Conservation (phyloP, 208 protist species). For the Leishmania arabica region DNA sequence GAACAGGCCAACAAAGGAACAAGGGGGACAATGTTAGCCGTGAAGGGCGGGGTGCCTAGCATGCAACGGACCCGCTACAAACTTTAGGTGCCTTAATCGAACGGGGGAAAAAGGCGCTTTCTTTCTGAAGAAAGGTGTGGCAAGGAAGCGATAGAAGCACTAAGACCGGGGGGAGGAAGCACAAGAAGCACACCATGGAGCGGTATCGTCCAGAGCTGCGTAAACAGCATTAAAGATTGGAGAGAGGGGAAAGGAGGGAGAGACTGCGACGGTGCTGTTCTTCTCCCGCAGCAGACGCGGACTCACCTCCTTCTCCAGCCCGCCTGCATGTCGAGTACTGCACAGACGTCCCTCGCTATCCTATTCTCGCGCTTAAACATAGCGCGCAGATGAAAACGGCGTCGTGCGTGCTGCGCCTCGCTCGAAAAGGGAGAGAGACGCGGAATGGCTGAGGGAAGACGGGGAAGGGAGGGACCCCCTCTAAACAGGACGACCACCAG, state of each 20-base stretch:
- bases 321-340: background rate
- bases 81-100: background rate
- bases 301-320: background rate
- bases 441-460: background rate
- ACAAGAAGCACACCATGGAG: background rate
- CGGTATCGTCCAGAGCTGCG: background rate
- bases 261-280: background rate
- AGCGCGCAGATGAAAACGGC: background rate
- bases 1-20: background rate
- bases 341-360: background rate
- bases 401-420: background rate
- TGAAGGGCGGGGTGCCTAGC: background rate
- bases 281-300: background rate
- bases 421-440: background rate
- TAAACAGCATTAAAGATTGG: background rate
- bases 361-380: background rate
- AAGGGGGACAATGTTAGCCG: background rate
- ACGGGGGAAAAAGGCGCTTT: background rate
- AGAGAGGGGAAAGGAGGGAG: background rate
- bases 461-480: background rate
- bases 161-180: background rate
- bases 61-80: background rate
- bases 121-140: background rate
- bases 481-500: background rate
- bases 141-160: slow-evolving; percentile 5